Percentiles rank a stretch among this genome's conserved stretches.
phyloP scores from a whole-genome alignment of 2,329 filamentous ascomycete genomes.

The Emydomyces testavorans region DNA sequence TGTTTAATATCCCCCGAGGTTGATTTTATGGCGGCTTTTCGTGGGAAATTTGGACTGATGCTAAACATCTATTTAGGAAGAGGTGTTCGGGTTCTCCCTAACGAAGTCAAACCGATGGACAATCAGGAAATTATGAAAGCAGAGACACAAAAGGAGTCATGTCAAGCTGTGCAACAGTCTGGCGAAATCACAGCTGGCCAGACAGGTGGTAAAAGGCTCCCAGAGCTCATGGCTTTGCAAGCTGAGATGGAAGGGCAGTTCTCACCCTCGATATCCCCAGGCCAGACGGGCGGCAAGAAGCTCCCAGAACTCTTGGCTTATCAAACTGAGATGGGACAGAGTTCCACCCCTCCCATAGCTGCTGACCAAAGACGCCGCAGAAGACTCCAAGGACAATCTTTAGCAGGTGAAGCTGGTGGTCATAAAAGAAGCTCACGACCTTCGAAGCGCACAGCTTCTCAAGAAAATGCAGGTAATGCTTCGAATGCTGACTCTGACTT shows the following conservation, averaged over 20 bases:
- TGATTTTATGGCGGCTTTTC: too few relatives aligned
- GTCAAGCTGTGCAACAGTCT: neutral
- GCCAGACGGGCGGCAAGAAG: neutral
- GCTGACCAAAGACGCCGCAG: neutral
- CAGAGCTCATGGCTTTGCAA: neutral
- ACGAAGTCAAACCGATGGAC: neutral
- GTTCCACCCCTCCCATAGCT: neutral
- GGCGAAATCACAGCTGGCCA: neutral
- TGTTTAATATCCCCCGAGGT: too few relatives aligned
- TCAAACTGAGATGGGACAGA: neutral
- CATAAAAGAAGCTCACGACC: neutral
- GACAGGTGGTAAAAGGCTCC: conserved; percentile 1
- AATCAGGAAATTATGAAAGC: neutral
- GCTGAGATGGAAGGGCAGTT: neutral
- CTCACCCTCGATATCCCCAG: neutral
- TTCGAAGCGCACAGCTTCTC: neutral
- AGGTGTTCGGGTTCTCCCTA: neutral
- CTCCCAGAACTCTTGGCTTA: neutral
- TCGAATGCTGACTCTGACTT: neutral
- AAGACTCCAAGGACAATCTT: neutral
- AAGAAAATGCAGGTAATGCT: neutral
- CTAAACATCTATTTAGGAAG: neutral
- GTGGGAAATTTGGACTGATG: neutral
- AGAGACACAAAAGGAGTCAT: neutral
- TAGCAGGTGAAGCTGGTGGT: neutral